Base-by-base conservation (phyloP, 768 basidiomycete genomes). In the Suillus luteus region DNA sequence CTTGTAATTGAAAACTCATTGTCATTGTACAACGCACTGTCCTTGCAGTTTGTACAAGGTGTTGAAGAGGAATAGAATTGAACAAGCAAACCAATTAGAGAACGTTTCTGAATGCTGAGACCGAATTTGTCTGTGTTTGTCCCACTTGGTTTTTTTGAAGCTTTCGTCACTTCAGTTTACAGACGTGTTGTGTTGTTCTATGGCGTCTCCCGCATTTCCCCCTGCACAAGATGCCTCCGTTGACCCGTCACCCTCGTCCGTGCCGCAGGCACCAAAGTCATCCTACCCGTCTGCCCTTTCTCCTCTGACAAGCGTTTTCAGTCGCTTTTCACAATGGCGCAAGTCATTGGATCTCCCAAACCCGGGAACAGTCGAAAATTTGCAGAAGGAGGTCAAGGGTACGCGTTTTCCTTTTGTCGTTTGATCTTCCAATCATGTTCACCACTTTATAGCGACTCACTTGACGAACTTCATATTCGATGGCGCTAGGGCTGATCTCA, bases 401-500 rank as follows among this genome's bases (percentile, higher is more conserved):
- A 70, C 65, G 86, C 58, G 48, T 37, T 48, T 62, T 43, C 5
- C 59, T 43, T 60, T 22, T 44, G 46, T 69, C 60, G 63, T 64
- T 55, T 41, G 31, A 15, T 55, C 44, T 24, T 55, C 33, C 33
- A 55, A 33, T 58, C 60, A 24, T 40, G 17, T 11, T 51, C 27
- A 62, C 58, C 31, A 31, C 60, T 49, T 57, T 38, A 2, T 76
- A 98, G 96, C 86, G 61, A 96, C 95, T 14, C 94, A 94, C 71
- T 79, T 98, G 58, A 91, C 90, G 52, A 97, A 96, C 81, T 96
- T 91, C 80, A 87, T 95, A 73, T 99, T 99, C 76, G 97, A 99
- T 81, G 97, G 97, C 68, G 97, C 92, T 33, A 85, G 96, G 69
- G 97, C 96, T 38, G 97, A 99, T 81, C 82, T 99, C 70, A 91